phyloP scores from a whole-genome alignment of 768 basidiomycete species.

The Xerocomus potaroensis region DNA sequence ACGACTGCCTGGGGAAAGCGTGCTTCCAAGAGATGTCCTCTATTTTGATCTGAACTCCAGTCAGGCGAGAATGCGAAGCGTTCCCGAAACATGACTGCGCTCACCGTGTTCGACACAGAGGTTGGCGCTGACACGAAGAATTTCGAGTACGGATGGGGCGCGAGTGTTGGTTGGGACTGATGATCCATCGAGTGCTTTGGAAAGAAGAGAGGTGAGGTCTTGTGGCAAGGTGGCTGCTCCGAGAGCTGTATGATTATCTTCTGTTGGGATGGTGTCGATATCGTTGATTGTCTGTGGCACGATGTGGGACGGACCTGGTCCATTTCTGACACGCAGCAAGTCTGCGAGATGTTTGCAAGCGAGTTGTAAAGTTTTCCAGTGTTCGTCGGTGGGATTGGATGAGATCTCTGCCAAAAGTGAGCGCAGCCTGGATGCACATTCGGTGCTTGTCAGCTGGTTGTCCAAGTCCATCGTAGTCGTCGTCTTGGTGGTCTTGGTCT shows the following conservation, averaged over 20 bases:
- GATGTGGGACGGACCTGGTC: slow-evolving; percentile 37
- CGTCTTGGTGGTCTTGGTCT: too few relatives aligned
- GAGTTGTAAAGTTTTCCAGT: slow-evolving; percentile 51
- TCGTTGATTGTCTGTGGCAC: background rate
- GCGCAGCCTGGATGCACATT: slow-evolving; percentile 31
- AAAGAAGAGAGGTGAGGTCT: slow-evolving; percentile 58
- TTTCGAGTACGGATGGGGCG: slow-evolving; percentile 54
- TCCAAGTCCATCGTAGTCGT: background rate
- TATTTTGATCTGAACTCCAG: slow-evolving; percentile 59
- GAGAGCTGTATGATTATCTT: slow-evolving; percentile 66
- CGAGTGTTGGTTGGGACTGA: slow-evolving; percentile 42
- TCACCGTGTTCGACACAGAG: slow-evolving; percentile 80
- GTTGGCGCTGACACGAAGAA: slow-evolving; percentile 78
- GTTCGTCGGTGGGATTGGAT: slow-evolving; percentile 27
- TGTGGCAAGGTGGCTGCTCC: slow-evolving; percentile 64
- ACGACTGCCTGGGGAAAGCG: slow-evolving; percentile 65
- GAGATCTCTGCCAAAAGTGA: slow-evolving; percentile 32
- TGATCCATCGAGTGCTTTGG: slow-evolving; percentile 48
- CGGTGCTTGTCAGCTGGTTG: slow-evolving; percentile 18
- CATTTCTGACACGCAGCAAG: slow-evolving; percentile 53
- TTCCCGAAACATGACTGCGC: slow-evolving; percentile 16
- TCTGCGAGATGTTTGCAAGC: slow-evolving; percentile 59
- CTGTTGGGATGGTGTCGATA: slow-evolving; percentile 35
- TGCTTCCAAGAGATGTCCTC: slow-evolving; percentile 64
- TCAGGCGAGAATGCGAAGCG: slow-evolving; percentile 3